Percentiles rank a stretch among this genome's conserved stretches.
Evolutionary conservation across 352 stramenopile genomes (phyloP).

Genomic region (Thraustochytrium sp.): DNA sequence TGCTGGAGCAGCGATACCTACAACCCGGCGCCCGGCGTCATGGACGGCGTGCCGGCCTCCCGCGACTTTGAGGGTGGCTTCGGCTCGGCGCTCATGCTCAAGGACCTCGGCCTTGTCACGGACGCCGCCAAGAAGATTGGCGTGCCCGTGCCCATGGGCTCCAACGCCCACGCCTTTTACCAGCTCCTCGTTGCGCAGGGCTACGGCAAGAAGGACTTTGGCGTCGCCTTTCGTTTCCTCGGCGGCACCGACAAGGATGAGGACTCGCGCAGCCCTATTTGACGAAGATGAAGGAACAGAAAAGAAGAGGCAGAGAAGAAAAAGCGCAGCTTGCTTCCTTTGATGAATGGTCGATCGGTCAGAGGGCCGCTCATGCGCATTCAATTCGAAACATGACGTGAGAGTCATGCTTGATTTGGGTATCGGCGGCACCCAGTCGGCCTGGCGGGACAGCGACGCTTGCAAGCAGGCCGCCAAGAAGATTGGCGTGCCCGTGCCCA

Average conservation of each 20-base stretch:
- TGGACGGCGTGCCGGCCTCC: conserved; percentile 75
- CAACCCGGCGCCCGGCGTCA: conserved; percentile 87
- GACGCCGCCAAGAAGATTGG: conserved; percentile 74
- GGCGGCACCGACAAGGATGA: conserved; percentile 25
- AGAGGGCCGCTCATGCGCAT: too few relatives aligned
- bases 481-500: conserved; percentile 65
- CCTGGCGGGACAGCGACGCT: conserved; percentile 87
- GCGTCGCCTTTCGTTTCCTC: conserved; percentile 19
- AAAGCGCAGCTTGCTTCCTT: too few relatives aligned
- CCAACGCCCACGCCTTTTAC: conserved; percentile 18
- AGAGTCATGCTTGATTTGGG: too few relatives aligned
- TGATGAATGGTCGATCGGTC: too few relatives aligned
- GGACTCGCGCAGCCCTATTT: background rate
- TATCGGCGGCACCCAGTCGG: too few relatives aligned
- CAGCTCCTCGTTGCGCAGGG: conserved; percentile 7
- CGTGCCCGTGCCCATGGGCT: conserved; percentile 62
- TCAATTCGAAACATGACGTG: too few relatives aligned
- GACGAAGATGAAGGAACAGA: too few relatives aligned
- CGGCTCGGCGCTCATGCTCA: conserved; percentile 84
- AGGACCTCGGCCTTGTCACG: conserved; percentile 89
- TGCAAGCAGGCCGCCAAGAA: conserved; percentile 79
- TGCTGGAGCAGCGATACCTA: conserved; percentile 92
- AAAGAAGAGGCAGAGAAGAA: too few relatives aligned
- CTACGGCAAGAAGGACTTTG: conserved; percentile 25
- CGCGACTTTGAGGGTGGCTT: conserved; percentile 83